Percentiles rank a stretch among this genome's conserved stretches.
These are phyloP conservation scores for Backusella liffmaniae DNA, from an alignment of 192 early-diverging fungal genomes.

Conservation along the genomic window DNA sequence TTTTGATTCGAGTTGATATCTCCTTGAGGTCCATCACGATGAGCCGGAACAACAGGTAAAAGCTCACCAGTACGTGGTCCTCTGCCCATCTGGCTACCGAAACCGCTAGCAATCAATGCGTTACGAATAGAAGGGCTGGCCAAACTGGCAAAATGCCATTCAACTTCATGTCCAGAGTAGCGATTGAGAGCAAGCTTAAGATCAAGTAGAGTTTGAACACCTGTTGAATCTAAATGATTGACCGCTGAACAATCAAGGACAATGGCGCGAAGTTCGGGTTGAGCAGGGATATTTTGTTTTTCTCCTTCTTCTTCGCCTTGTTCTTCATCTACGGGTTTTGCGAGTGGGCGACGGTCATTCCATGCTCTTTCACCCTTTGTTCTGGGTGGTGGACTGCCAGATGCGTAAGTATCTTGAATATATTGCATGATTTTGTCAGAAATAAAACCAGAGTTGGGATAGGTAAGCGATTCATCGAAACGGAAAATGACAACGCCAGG, in stretches of 20 bases:
- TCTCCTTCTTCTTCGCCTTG: background rate
- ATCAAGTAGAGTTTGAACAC: slow-evolving; percentile 17
- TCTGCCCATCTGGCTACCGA: slow-evolving; percentile 18
- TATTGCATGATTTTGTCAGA: slow-evolving; percentile 32
- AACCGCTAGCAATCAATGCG: slow-evolving; percentile 18
- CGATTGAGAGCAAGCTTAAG: background rate
- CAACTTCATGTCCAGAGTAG: slow-evolving; percentile 19
- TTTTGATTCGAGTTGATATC: background rate
- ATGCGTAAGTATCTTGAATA: slow-evolving; percentile 9
- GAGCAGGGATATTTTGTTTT: slow-evolving; percentile 1
- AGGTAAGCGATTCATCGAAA: slow-evolving; percentile 30
- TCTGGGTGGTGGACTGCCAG: slow-evolving; percentile 13
- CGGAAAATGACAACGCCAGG: slow-evolving; percentile 31
- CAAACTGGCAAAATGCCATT: slow-evolving; percentile 30
- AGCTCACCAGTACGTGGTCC: slow-evolving; percentile 20
- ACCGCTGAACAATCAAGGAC: slow-evolving; percentile 28
- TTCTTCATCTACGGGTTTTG: background rate
- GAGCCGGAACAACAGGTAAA: slow-evolving; percentile 19
- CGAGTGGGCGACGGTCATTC: slow-evolving; percentile 22
- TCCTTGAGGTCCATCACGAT: slow-evolving; percentile 16
- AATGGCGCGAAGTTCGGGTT: slow-evolving; percentile 11
- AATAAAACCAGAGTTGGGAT: slow-evolving; percentile 30
- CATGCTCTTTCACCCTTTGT: slow-evolving; percentile 24
- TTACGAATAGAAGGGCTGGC: slow-evolving; percentile 2
- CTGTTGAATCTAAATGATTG: slow-evolving; percentile 22